phyloP scores from a whole-genome alignment of 1,284 basidiomycete genomes.

The Tetrapyrgos nigripes region DNA sequence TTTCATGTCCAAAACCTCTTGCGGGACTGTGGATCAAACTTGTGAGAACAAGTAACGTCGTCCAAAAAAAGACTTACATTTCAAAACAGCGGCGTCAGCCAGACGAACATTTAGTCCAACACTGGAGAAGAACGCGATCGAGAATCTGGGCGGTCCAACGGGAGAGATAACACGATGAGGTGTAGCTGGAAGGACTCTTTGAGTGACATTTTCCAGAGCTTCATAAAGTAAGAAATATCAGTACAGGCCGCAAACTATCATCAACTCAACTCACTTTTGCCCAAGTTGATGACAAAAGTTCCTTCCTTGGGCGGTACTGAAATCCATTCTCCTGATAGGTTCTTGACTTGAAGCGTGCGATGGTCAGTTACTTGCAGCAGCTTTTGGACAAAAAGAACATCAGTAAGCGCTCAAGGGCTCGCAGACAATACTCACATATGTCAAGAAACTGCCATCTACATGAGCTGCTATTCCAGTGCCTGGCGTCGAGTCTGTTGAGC shows the following conservation, averaged over 20 bases:
- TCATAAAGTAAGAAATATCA: conserved; percentile 3
- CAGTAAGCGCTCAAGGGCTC: not conserved
- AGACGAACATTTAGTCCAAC: conserved; percentile 40
- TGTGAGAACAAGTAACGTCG: not conserved
- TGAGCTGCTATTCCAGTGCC: conserved; percentile 46
- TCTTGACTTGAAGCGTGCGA: conserved; percentile 49
- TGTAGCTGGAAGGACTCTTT: conserved; percentile 43
- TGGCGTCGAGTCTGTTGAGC: conserved; percentile 11
- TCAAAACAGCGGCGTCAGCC: conserved; percentile 31
- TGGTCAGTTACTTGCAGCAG: conserved; percentile 50
- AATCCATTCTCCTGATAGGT: conserved; percentile 53
- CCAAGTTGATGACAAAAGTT: conserved; percentile 62
- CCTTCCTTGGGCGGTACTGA: conserved; percentile 54
- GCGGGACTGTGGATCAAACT: conserved; percentile 29
- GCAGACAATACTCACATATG: conserved; percentile 35
- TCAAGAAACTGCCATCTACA: conserved; percentile 48
- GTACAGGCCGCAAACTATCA: not conserved
- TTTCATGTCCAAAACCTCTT: conserved; percentile 33
- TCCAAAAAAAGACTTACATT: conserved; percentile 30
- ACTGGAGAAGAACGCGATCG: conserved; percentile 49
- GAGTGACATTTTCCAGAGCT: conserved; percentile 46
- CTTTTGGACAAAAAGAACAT: conserved; percentile 21
- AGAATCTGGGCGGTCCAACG: conserved; percentile 41
- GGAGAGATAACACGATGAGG: conserved; percentile 48
- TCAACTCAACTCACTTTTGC: conserved; percentile 39